Base-by-base conservation (phyloP, 169 alveolate genomes). In the Plasmodium vinckei region DNA sequence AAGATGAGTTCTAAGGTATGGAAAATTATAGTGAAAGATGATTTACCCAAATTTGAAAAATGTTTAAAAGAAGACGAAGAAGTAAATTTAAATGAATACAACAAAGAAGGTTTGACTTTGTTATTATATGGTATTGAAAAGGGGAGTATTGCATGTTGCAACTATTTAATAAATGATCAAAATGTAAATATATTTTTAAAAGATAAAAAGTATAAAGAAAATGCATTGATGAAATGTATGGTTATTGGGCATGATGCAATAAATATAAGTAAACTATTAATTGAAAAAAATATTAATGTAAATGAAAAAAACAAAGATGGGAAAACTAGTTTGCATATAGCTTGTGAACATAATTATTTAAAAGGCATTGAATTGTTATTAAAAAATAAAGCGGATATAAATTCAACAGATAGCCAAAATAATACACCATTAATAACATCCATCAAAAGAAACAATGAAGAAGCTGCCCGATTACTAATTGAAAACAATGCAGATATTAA, bases 201-300 rank as follows among this genome's bases (percentile, higher is more conserved):
- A 86, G 91, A 86, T 71, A 86, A 70, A 59, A 86, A 86, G 39
- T 47, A 44, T 9, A 60, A 69, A 15, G 91, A 86, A 51, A 86
- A 86, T 70, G 91, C 91, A 19, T 47, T 86, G 57, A 86, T 86
- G 91, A 86, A 86, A 72, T 46, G 87, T 25, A 86, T 86, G 87
- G 39, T 17, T n/a, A 59, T 60, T 23, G 91, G 91, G 9, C 17
- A 86, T 47, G 73, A 71, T 21, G 69, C 70, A 87, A 57, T 86
- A 4, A 61, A 59, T 47, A 53, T 86, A 33, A 86, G 91, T 19
- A 68, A 56, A 69, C 9, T 86, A 60, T 71, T 86, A 86, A 86
- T 86, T 6, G 72, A 69, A 2, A 86, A 59, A 70, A 86, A 86
- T 17, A 69, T 86, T 13, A 57, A 69, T 60, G 59, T 86, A 25